These are phyloP conservation scores for Fusarium sterilihyphosum DNA, from an alignment of 2,329 filamentous ascomycete genomes.

Conservation along the genomic window DNA sequence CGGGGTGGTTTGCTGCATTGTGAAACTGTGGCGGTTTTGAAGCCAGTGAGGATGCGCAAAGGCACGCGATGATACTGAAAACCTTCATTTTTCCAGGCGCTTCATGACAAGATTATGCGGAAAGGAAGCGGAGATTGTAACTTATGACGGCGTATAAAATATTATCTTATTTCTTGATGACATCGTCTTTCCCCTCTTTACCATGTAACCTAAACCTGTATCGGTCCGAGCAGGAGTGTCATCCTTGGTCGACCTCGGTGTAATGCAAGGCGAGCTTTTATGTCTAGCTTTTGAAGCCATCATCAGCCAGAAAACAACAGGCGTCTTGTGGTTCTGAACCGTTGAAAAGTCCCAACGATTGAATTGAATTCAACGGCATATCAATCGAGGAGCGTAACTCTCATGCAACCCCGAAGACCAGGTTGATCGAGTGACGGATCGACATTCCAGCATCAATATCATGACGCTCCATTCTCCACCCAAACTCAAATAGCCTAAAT, in stretches of 20 bases:
- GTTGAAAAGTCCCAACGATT: neutral
- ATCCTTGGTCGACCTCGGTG: conserved; percentile 19
- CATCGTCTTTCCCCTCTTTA: conserved; percentile 26
- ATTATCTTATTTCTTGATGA: neutral
- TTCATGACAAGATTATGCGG: neutral
- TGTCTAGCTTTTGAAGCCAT: neutral
- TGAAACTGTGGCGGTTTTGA: conserved; percentile 45
- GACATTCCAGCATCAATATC: conserved; percentile 8
- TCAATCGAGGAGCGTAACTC: neutral
- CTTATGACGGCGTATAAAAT: neutral
- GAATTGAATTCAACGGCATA: neutral
- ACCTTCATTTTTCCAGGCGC: neutral
- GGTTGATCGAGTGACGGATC: conserved; percentile 7
- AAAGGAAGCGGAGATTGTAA: neutral
- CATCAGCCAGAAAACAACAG: neutral
- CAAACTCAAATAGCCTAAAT: conserved; percentile 23
- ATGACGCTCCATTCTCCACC: conserved; percentile 24
- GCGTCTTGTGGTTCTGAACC: neutral
- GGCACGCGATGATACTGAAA: neutral
- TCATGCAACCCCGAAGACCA: neutral
- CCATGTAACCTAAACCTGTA: neutral
- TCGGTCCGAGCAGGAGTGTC: conserved; percentile 21
- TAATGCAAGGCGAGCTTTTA: neutral
- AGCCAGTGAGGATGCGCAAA: conserved; percentile 2
- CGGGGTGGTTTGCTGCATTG: conserved; percentile 47